Evolutionary conservation across 495 filamentous ascomycete genomes (phyloP).

Genomic region (Daldinia caldariorum): DNA sequence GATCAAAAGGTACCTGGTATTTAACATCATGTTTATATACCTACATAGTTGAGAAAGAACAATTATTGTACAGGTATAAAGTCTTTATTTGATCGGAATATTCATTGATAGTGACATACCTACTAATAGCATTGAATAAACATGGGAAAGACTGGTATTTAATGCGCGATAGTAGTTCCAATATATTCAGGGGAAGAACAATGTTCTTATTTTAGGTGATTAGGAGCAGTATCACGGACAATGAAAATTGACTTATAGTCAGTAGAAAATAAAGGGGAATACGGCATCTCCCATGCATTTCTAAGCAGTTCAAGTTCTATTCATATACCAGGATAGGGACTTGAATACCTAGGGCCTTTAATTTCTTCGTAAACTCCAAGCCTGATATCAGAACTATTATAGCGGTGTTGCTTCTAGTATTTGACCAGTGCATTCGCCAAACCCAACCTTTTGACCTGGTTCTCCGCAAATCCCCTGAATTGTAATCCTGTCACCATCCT

Average conservation of each 20-base stretch:
- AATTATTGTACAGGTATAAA: neutral
- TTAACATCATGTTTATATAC: neutral
- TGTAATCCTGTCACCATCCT: conserved; percentile 84
- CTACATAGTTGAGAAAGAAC: neutral
- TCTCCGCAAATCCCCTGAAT: conserved; percentile 72
- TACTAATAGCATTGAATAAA: too few relatives aligned
- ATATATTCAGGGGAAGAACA: too few relatives aligned
- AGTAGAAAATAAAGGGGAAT: too few relatives aligned
- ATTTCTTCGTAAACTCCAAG: neutral
- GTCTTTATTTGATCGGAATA: neutral
- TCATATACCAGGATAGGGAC: neutral
- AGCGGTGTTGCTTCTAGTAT: conserved; percentile 53
- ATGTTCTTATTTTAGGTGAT: too few relatives aligned
- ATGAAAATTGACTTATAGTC: too few relatives aligned
- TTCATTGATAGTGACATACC: too few relatives aligned
- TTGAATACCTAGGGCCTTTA: neutral
- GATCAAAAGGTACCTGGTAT: neutral
- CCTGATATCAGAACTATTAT: neutral
- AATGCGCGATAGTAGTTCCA: too few relatives aligned
- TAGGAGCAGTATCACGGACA: too few relatives aligned
- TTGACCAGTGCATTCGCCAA: conserved; percentile 73
- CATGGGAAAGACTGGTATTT: too few relatives aligned
- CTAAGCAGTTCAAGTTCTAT: neutral
- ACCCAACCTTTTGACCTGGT: conserved; percentile 71
- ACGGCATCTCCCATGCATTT: too few relatives aligned